A percentile compares a stretch with the other conserved stretches of the same genome.
Evolutionary conservation across 768 basidiomycete genomes (phyloP).

Genomic region (Lyophyllum semitale): DNA sequence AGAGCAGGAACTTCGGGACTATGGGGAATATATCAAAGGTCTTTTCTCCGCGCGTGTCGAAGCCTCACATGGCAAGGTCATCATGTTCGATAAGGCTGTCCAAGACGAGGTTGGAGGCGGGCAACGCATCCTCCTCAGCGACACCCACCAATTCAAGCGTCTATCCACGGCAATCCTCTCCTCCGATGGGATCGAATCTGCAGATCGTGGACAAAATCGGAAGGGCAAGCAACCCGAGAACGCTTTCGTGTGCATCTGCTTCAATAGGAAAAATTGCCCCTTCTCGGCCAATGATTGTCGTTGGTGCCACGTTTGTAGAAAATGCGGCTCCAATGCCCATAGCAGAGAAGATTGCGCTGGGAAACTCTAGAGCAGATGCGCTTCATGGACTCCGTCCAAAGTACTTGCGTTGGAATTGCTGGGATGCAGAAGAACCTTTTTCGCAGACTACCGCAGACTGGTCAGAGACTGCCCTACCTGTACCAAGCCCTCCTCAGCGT

Average conservation of each 20-base stretch:
- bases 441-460: conserved; percentile 15
- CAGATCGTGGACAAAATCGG: too few relatives aligned
- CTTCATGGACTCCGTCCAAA: conserved; percentile 5
- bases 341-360: neutral
- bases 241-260: too few relatives aligned
- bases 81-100: conserved; percentile 28
- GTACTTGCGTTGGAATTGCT: conserved; percentile 16
- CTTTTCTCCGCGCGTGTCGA: conserved; percentile 19
- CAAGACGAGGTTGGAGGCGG: conserved; percentile 13
- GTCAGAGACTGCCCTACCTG: conserved; percentile 11
- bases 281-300: too few relatives aligned
- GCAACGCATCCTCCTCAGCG: conserved; percentile 17
- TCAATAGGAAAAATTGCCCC: too few relatives aligned
- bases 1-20: conserved; percentile 19
- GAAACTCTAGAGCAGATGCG: neutral
- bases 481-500: conserved; percentile 14
- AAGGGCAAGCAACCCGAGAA: too few relatives aligned
- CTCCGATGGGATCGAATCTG: conserved; percentile 4
- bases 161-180: conserved; percentile 3
- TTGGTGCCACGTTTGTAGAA: neutral
- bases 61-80: conserved; percentile 15
- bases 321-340: neutral
- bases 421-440: neutral
- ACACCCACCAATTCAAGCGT: conserved; percentile 8
- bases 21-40: conserved; percentile 21